Base-by-base conservation (phyloP, 2,329 filamentous ascomycete species). In the Trichoderma asperellum region DNA sequence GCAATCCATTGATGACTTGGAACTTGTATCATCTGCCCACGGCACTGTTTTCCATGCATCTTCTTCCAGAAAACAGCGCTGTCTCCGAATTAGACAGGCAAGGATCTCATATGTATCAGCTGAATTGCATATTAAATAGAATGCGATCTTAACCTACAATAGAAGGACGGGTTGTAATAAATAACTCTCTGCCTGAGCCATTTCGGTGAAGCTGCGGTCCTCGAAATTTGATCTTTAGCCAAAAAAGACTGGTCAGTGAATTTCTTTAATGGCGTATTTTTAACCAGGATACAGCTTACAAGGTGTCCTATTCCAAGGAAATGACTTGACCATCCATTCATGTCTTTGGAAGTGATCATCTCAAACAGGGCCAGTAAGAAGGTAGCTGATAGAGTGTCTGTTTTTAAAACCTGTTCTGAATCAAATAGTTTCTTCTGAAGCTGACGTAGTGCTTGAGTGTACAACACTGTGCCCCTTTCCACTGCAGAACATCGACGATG, bases 41-140 rank as follows among this genome's bases (percentile, higher is more conserved):
- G 61, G 61, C 29, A 64, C 27, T 24, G 24, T 34, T 53, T 55
- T 34, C 61, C 61, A 64, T 18, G 47, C 8, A 24, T 37, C 43
- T 27, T 64, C 61, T 53, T 64, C 61, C 6, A 64, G n/a, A 4
- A 64, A 64, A 53, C 61, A 64, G n/a, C 34, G 61, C 32, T 64
- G 43, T 12, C 34, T 40, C 29, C 32, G 43, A 35, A 64, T 29
- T 7, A 64, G 32, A 27, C 55, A 53, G 18, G 47, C 61, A 64
- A 64, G 32, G 32, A 64, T 64, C 61, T 64, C 12, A 53, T 8
- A 32, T n/a, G 10, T 53, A 53, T 64, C 10, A 64, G 47, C 29
- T 21, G 12, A 27, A n/a, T 32, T 55, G n/a, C 18, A 4, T 2
- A n/a, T 18, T n/a, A 7, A 3, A 10, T 10, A 5, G 4, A n/a